A percentile compares a stretch with the other conserved stretches of the same genome.
Conservation (phyloP, 2,329 filamentous ascomycete genomes). For the Penicillium psychrosexuale region DNA sequence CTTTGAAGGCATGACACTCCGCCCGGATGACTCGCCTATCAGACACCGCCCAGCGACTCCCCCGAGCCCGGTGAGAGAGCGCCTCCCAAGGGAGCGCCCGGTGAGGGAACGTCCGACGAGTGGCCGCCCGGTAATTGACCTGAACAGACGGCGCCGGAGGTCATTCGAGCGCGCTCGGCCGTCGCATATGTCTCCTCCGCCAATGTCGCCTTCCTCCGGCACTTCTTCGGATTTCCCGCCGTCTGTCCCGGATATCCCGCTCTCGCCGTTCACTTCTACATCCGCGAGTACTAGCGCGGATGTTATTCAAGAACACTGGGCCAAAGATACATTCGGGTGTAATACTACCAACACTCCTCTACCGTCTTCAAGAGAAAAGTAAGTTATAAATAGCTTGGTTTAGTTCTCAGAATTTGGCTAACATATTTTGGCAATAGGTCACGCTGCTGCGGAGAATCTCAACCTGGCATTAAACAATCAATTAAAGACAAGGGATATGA, state of each 20-base stretch:
- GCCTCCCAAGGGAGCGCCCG: background rate
- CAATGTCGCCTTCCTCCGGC: conserved; percentile 30
- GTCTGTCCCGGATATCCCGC: conserved; percentile 31
- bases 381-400: conserved; percentile 1
- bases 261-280: conserved; percentile 34
- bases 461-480: conserved; percentile 27
- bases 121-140: conserved; percentile 13
- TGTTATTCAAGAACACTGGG: conserved; percentile 41
- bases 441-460: conserved; percentile 34
- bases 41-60: conserved; percentile 25
- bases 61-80: conserved; percentile 23
- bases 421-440: conserved; percentile 26
- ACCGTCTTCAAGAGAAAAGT: conserved; percentile 31
- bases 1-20: conserved; percentile 27
- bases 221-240: conserved; percentile 32
- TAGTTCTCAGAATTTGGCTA: background rate
- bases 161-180: conserved; percentile 38
- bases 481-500: conserved; percentile 37
- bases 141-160: conserved; percentile 29
- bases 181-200: conserved; percentile 24
- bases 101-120: background rate
- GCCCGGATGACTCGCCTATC: conserved; percentile 23
- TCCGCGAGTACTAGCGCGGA: conserved; percentile 27
- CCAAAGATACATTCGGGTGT: conserved; percentile 38
- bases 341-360: conserved; percentile 30